Percentiles rank a stretch among this genome's conserved stretches.
These are phyloP conservation scores for Turritis glabra DNA, from an alignment of 345 rosid genomes.

Conservation along the genomic window DNA sequence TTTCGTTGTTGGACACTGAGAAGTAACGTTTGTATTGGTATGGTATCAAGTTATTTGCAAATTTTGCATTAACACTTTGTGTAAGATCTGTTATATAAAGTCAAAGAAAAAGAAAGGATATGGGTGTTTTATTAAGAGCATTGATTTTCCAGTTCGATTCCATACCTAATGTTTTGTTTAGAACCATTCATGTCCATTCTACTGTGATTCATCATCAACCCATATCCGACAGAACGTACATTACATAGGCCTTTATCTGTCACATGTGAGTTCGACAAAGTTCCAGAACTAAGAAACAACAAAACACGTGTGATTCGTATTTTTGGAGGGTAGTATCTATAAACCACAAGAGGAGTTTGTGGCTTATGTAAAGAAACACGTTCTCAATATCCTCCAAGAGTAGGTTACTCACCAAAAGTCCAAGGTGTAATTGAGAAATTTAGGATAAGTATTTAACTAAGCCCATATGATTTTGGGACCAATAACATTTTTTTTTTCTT, in stretches of 20 bases:
- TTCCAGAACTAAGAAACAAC: background rate
- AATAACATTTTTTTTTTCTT: background rate
- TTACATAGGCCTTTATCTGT: background rate
- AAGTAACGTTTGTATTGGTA: constrained; percentile 31
- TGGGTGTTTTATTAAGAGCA: background rate
- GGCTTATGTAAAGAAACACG: background rate
- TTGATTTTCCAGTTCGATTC: background rate
- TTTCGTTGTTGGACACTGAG: constrained; percentile 1
- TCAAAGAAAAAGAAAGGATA: background rate
- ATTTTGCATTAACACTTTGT: constrained; percentile 4
- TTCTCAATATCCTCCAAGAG: background rate
- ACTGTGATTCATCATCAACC: background rate
- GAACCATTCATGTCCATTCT: background rate
- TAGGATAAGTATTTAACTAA: background rate
- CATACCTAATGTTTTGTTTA: background rate
- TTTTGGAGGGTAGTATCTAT: background rate
- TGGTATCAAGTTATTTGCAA: constrained; percentile 18
- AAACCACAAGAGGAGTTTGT: background rate
- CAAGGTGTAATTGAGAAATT: background rate
- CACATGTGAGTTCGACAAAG: background rate
- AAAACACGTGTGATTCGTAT: no score
- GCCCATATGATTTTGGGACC: background rate
- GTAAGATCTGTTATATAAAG: background rate
- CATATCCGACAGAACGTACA: background rate
- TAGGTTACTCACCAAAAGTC: background rate